These are phyloP conservation scores for Paraconiothyrium brasiliense DNA, from an alignment of 2,329 filamentous ascomycete genomes.

Conservation along the genomic window DNA sequence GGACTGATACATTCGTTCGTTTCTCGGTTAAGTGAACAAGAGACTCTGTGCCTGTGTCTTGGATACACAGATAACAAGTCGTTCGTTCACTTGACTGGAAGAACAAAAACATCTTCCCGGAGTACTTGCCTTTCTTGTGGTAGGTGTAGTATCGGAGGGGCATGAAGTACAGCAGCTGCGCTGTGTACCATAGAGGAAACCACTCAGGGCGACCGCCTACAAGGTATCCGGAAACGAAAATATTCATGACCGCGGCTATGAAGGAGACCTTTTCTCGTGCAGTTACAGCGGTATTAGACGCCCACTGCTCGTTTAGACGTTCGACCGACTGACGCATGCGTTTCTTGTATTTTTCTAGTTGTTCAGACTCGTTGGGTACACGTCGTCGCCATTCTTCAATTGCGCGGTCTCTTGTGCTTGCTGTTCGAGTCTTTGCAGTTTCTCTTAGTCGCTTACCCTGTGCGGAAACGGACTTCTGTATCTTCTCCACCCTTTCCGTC, in stretches of 20 bases:
- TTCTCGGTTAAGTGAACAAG: too few species aligned
- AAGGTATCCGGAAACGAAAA: slow-evolving; percentile 94
- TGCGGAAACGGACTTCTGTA: slow-evolving; percentile 81
- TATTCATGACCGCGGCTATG: slow-evolving; percentile 95
- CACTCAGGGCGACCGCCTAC: slow-evolving; percentile 85
- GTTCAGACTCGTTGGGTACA: slow-evolving; percentile 87
- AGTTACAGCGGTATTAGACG: slow-evolving; percentile 87
- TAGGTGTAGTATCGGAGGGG: slow-evolving; percentile 93
- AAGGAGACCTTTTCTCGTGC: slow-evolving; percentile 94
- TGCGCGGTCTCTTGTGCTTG: slow-evolving; percentile 85
- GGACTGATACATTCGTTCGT: too few species aligned
- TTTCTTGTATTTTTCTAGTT: slow-evolving; percentile 87
- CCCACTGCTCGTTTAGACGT: slow-evolving; percentile 84
- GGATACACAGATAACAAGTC: too few species aligned
- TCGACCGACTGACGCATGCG: slow-evolving; percentile 92
- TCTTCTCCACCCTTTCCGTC: slow-evolving; percentile 87
- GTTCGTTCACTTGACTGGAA: too few species aligned
- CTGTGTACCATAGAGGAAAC: slow-evolving; percentile 93
- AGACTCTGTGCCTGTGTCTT: too few species aligned
- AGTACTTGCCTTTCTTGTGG: slow-evolving; percentile 69
- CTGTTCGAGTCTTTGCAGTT: slow-evolving; percentile 78
- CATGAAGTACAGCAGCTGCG: slow-evolving; percentile 93
- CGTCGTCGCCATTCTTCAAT: slow-evolving; percentile 92
- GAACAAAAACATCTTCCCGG: too few species aligned
- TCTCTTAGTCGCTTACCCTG: slow-evolving; percentile 90